Percentiles rank a stretch among this genome's conserved stretches.
Evolutionary conservation across 2,329 filamentous ascomycete species (phyloP).

Genomic region (Aphanocladium album): DNA sequence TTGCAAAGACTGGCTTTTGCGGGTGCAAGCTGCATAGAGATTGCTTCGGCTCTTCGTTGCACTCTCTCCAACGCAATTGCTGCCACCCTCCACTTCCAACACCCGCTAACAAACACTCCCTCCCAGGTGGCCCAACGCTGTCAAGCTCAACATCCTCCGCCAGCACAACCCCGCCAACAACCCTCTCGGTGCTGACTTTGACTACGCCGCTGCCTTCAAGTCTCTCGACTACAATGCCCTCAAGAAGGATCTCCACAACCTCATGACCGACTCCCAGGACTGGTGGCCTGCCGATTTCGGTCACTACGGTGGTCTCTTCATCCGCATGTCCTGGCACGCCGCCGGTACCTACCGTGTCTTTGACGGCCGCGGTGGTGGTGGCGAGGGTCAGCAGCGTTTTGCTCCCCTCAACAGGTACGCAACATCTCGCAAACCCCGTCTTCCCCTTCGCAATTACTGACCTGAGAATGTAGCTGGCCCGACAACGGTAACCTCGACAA

Average conservation of each 20-base stretch:
- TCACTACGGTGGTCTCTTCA: constrained; percentile 74
- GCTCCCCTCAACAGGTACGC: constrained; percentile 60
- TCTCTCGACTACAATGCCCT: constrained; percentile 60
- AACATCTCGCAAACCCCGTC: neutral
- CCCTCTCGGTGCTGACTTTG: constrained; percentile 60
- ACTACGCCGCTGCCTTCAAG: constrained; percentile 70
- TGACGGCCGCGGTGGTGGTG: constrained; percentile 71
- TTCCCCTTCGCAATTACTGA: constrained; percentile 20
- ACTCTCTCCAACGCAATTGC: neutral
- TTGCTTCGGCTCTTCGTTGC: neutral
- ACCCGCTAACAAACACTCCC: neutral
- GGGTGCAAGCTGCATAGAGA: neutral
- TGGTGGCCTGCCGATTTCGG: constrained; percentile 82
- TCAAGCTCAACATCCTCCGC: constrained; percentile 67
- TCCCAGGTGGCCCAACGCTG: constrained; percentile 45
- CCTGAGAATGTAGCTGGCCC: constrained; percentile 52
- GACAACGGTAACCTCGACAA: constrained; percentile 77
- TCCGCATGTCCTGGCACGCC: constrained; percentile 78
- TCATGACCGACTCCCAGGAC: constrained; percentile 75
- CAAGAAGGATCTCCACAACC: constrained; percentile 65
- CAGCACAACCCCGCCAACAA: constrained; percentile 62
- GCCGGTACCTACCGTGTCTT: constrained; percentile 71
- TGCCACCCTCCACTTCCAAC: neutral
- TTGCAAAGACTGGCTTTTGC: neutral
- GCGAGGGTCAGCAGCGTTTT: constrained; percentile 71